Evolutionary conservation across 805 yeast species (phyloP), one percentile per base, ranked within the genome.

Genomic region (Suhomyces sp.): DNA sequence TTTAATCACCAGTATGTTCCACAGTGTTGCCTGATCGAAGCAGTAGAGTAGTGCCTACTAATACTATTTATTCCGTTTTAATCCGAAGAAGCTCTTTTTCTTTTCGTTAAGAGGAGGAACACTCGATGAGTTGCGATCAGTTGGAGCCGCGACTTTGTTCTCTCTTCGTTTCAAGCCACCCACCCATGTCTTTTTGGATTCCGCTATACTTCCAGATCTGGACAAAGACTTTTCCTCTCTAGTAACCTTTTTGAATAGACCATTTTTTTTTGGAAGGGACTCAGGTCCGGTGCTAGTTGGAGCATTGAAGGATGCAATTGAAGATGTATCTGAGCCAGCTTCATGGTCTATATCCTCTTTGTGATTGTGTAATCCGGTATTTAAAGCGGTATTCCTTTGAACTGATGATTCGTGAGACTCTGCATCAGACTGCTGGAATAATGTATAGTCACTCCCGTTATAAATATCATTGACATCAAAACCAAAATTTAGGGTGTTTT

Each of bases 101-200:
- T 53, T 57, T 27, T 49, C 53, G 25, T 47, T 27, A 9, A 53
- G 37, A 4, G 43, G 40, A 8, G 39, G 44, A 27, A 46, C 44
- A 44, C 47, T 48, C 35, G 43, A 37, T 22, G 49, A 49, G 37
- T 48, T 49, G 39, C 51, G 33, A 39, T 46, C 53, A 19, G 7
- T 47, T 15, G 44, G n/a, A 5, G 15, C 45, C 24, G 46, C 49
- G 6, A 39, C 44, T 21, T 45, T 66, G 44, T 61, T 63, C 44
- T 65, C 74, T 49, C 69, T 55, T 31, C 72, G 58, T 47, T 71
- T 71, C 27, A 73, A 61, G 0, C 75, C 72, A 2, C 73, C 74
- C 4, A 73, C 74, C 76, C 76, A 72, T 33, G 71, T 63, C 50
- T 74, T 74, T 61, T 73, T 72, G 10, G 40, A n/a, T 40, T 72